These are phyloP conservation scores for Botrytis pseudocinerea DNA, from an alignment of 2,329 filamentous ascomycete species.

Conservation along the genomic window DNA sequence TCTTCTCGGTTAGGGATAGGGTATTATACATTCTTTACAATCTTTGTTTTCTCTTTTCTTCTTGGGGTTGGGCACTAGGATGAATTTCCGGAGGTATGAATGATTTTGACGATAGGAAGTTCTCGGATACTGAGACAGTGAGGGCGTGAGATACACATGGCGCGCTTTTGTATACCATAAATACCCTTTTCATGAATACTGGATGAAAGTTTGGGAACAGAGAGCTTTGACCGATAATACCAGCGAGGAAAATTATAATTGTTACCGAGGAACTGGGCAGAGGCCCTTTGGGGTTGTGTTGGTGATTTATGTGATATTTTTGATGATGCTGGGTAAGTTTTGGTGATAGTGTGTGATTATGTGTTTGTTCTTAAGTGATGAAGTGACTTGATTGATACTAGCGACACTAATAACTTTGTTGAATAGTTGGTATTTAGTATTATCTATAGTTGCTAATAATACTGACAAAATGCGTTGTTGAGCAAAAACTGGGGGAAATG, in stretches of 20 bases:
- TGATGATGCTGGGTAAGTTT: neutral
- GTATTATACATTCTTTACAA: neutral
- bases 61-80: neutral
- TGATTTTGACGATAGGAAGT: neutral
- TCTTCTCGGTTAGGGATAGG: neutral
- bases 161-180: slow-evolving; percentile 18
- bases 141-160: neutral
- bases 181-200: slow-evolving; percentile 1
- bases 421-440: neutral
- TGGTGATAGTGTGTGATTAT: neutral
- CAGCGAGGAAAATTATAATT: neutral
- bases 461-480: fast-evolving
- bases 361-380: neutral
- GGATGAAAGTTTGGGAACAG: neutral
- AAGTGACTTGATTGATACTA: neutral
- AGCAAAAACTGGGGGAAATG: fast-evolving
- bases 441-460: neutral
- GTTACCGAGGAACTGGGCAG: neutral
- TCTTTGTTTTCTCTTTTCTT: neutral
- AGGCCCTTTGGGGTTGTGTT: neutral
- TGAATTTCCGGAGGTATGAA: neutral
- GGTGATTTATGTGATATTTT: neutral
- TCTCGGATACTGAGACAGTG: neutral
- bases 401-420: fast-evolving
- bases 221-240: neutral